Evolutionary conservation across 441 rosid genomes (phyloP).

Genomic region (Kokia cookei): DNA sequence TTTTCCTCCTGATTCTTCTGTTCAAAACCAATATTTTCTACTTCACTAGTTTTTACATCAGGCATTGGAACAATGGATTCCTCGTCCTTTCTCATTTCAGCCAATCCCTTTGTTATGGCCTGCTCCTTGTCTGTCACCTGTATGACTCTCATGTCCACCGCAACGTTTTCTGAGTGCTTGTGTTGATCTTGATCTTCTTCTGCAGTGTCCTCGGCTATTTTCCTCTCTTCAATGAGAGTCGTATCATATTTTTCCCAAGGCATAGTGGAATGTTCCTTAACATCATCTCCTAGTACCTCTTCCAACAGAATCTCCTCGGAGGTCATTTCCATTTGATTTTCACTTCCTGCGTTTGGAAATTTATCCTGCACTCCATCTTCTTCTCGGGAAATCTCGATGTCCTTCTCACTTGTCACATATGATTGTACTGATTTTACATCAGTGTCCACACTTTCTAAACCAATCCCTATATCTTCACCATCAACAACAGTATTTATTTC

Average conservation of each 20-base stretch:
- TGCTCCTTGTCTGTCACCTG: not conserved
- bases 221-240: slow-evolving; percentile 10
- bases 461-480: slow-evolving; percentile 11
- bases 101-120: not conserved
- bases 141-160: too few species aligned
- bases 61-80: not conserved
- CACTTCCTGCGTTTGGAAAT: slow-evolving; percentile 6
- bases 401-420: not conserved
- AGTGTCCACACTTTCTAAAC: not conserved
- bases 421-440: slow-evolving; percentile 12
- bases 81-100: not conserved
- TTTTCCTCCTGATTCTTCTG: slow-evolving; percentile 5
- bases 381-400: not conserved
- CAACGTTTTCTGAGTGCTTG: slow-evolving; percentile 5
- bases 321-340: slow-evolving; percentile 4
- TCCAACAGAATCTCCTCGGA: not conserved
- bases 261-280: slow-evolving; percentile 2
- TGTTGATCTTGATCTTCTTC: slow-evolving; percentile 1
- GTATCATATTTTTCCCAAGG: slow-evolving; percentile 14
- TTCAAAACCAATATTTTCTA: not conserved
- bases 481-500: slow-evolving; percentile 8
- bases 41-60: not conserved
- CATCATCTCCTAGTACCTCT: slow-evolving; percentile 12
- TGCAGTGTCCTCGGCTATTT: slow-evolving; percentile 10
- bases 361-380: slow-evolving; percentile 12